Base-by-base conservation (phyloP, 2,329 filamentous ascomycete genomes). In the Fusarium virguliforme region DNA sequence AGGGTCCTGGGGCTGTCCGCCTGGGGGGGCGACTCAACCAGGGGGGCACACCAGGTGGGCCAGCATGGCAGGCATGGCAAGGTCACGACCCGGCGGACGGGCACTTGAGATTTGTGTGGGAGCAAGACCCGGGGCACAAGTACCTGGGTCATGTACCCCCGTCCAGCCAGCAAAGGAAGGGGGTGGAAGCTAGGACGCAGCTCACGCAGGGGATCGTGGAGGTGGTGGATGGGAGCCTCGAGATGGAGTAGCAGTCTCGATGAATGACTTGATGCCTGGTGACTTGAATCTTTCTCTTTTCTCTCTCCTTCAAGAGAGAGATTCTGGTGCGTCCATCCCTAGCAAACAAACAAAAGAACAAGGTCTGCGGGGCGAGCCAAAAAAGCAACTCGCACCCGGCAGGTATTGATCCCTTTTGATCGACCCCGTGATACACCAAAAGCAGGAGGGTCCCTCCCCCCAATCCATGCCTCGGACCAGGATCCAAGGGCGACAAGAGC, bases 351-450 rank as follows among this genome's bases (percentile, higher is more conserved):
- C 18, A 18, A 18, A 18, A 15, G n/a, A 15, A 41, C 38, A n/a
- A 18, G 35, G 8, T 38, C 12, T 15, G 35, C n/a, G 32, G 32
- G 32, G 37, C 28, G 55, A 35, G 56, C 32, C 37, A 57, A 55
- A 66, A 50, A 67, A 48, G 46, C 35, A 37, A 12, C n/a, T 37
- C 59, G 18, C 18, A 18, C 18, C 18, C 18, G 18, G 18, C 18
- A 18, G 59, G 35, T 60, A 71, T 62, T 37, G 34, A 65, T 71
- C 40, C 53, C 64, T 48, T 71, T 66, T 63, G 53, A 55, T 59
- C 64, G 68, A 70, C 65, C 68, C 61, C 69, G 69, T 71, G 69
- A 71, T 70, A 69, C 68, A 70, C 28, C 60, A 30, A 41, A 54
- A 53, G 24, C 50, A 54, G 60, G 53, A 48, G 18, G 18, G 43